Evolutionary conservation across 768 basidiomycete species (phyloP).

Genomic region (Inosperma sp.): DNA sequence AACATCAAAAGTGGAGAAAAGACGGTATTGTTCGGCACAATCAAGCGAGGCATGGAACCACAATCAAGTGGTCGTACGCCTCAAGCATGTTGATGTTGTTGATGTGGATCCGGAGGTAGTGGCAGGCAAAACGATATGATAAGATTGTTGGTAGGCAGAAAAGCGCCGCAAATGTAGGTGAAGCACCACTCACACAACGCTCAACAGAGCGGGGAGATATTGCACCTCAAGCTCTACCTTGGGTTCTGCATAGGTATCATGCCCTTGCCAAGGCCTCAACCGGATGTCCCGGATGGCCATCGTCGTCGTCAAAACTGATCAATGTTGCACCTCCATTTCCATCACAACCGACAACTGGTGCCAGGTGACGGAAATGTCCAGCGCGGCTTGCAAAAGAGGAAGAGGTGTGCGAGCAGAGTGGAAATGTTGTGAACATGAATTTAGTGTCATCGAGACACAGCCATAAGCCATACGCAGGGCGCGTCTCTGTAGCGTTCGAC

Average conservation of each 20-base stretch:
- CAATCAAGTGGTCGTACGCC: slow-evolving; percentile 78
- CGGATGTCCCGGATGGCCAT: slow-evolving; percentile 45
- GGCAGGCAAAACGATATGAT: slow-evolving; percentile 31
- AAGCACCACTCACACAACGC: slow-evolving; percentile 46
- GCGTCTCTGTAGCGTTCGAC: slow-evolving; percentile 13
- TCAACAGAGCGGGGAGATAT: slow-evolving; percentile 45
- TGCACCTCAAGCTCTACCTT: slow-evolving; percentile 51
- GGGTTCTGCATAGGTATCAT: slow-evolving; percentile 72
- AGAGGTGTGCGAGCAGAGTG: slow-evolving; percentile 25
- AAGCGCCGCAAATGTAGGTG: slow-evolving; percentile 47
- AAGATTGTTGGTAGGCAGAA: slow-evolving; percentile 48
- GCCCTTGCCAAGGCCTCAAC: slow-evolving; percentile 48
- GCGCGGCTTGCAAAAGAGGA: slow-evolving; percentile 59
- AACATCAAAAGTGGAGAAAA: too few species aligned
- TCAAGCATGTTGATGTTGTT: slow-evolving; percentile 53
- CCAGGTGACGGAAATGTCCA: slow-evolving; percentile 34
- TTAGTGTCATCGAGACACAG: slow-evolving; percentile 27
- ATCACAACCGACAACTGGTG: slow-evolving; percentile 33
- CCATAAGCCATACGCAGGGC: slow-evolving; percentile 36
- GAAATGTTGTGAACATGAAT: slow-evolving; percentile 27
- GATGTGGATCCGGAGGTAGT: slow-evolving; percentile 46
- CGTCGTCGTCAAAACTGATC: slow-evolving; percentile 38
- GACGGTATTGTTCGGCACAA: too few species aligned
- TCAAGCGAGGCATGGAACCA: slow-evolving; percentile 73
- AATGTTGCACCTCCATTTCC: slow-evolving; percentile 23